phyloP scores from a whole-genome alignment of 75 land plant species.

The Ceratopteris richardii region DNA sequence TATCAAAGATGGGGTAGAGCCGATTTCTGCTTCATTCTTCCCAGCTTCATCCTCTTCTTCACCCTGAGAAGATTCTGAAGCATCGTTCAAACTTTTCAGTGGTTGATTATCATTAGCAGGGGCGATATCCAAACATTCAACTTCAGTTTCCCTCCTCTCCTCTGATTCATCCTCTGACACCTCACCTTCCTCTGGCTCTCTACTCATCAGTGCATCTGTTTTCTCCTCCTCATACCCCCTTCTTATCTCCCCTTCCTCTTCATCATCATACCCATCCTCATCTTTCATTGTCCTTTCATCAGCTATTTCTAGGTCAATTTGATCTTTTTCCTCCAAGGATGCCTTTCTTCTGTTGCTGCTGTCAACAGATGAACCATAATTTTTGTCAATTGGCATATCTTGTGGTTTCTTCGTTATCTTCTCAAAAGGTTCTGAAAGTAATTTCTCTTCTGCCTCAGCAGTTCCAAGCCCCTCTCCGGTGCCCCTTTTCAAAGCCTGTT shows the following conservation, averaged over 20 bases:
- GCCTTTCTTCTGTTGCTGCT: slow-evolving; percentile 37
- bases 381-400: slow-evolving; percentile 10
- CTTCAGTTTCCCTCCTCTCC: background rate
- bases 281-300: slow-evolving; percentile 67
- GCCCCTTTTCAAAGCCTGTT: slow-evolving; percentile 58
- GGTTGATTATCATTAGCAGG: too few relatives aligned
- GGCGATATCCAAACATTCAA: background rate
- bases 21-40: slow-evolving; percentile 55
- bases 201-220: slow-evolving; percentile 5
- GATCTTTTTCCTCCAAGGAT: slow-evolving; percentile 15
- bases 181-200: slow-evolving; percentile 14
- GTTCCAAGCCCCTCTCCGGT: slow-evolving; percentile 40
- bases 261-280: slow-evolving; percentile 43
- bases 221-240: slow-evolving; percentile 75
- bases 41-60: slow-evolving; percentile 80
- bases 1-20: slow-evolving; percentile 38
- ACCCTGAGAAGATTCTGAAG: slow-evolving; percentile 39
- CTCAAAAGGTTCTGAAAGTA: slow-evolving; percentile 22
- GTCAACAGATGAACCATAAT: slow-evolving; percentile 9
- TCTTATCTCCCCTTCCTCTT: slow-evolving; percentile 74
- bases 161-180: slow-evolving; percentile 6
- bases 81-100: too few relatives aligned
- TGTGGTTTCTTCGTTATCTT: slow-evolving; percentile 31
- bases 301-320: slow-evolving; percentile 38
- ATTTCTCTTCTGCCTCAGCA: slow-evolving; percentile 41